phyloP scores from a whole-genome alignment of 495 filamentous ascomycete species.

The Aspergillus haitiensis region DNA sequence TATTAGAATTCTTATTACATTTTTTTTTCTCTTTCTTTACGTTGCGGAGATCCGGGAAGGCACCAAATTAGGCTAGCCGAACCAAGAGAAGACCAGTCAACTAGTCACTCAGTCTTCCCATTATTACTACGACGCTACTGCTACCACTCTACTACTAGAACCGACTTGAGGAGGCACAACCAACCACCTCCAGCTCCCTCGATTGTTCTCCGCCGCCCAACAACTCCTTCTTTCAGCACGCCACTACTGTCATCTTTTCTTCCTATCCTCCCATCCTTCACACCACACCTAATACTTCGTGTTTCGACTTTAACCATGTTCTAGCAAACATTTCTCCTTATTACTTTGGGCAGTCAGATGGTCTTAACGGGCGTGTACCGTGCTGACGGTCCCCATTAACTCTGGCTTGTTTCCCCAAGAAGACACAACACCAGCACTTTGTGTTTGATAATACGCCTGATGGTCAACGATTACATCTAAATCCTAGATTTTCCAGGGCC shows the following conservation, averaged over 20 bases:
- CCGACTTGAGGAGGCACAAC: constrained; percentile 22
- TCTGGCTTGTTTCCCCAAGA: constrained; percentile 17
- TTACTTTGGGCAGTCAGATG: constrained; percentile 29
- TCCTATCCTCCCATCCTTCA: constrained; percentile 26
- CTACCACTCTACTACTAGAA: constrained; percentile 4
- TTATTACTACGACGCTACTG: not conserved
- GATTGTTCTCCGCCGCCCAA: constrained; percentile 40
- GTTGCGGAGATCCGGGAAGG: constrained; percentile 19
- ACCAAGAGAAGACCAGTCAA: not conserved
- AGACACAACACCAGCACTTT: constrained; percentile 4
- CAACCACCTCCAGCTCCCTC: constrained; percentile 30
- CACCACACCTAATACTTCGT: constrained; percentile 10
- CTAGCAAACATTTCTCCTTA: constrained; percentile 17
- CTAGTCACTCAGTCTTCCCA: too few species aligned
- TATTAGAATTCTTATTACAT: not conserved
- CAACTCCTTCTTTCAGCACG: constrained; percentile 39
- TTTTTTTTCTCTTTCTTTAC: constrained; percentile 9
- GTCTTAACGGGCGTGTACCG: constrained; percentile 26
- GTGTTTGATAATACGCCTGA: not conserved
- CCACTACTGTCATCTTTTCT: constrained; percentile 34
- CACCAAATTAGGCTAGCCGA: constrained; percentile 20
- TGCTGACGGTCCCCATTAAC: constrained; percentile 30
- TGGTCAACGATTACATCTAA: constrained; percentile 16
- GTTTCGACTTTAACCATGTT: constrained; percentile 21
- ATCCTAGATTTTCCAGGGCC: constrained; percentile 19